Evolutionary conservation across 805 yeast species (phyloP).

Genomic region (Nakazawaea ishiwadae): DNA sequence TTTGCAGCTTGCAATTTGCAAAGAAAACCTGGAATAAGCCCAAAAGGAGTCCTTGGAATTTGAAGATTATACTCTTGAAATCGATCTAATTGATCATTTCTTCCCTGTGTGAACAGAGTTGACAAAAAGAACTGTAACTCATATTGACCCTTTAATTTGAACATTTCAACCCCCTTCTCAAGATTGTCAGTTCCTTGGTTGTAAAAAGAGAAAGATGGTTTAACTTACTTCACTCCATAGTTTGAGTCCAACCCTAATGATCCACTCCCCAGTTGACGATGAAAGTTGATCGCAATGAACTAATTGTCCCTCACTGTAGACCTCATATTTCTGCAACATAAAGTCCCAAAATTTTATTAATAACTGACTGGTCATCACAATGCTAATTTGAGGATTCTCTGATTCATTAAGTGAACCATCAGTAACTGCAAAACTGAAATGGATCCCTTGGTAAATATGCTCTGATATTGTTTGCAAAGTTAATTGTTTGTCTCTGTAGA

Average conservation of each 20-base stretch:
- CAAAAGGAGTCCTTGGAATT: constrained; percentile 4
- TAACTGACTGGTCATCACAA: not conserved
- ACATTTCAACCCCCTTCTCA: too few species aligned
- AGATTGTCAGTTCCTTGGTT: too few species aligned
- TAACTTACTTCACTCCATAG: not conserved
- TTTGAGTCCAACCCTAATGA: not conserved
- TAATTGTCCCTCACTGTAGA: not conserved
- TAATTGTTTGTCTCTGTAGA: not conserved
- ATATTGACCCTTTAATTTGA: too few species aligned
- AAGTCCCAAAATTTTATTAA: not conserved
- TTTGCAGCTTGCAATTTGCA: not conserved
- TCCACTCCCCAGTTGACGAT: not conserved
- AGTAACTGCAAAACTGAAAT: not conserved
- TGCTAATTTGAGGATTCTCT: not conserved
- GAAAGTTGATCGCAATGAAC: not conserved
- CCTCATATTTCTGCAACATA: not conserved
- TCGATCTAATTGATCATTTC: too few species aligned
- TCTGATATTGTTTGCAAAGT: not conserved
- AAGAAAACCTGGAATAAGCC: not conserved
- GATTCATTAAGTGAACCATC: not conserved
- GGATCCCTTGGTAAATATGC: not conserved
- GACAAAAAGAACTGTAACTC: too few species aligned
- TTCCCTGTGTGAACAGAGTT: too few species aligned
- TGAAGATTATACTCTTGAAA: not conserved
- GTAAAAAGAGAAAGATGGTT: too few species aligned